Evolutionary conservation across 2,329 filamentous ascomycete species (phyloP), one percentile per base, ranked within the genome.

Genomic region (Rachicladosporium sp.): DNA sequence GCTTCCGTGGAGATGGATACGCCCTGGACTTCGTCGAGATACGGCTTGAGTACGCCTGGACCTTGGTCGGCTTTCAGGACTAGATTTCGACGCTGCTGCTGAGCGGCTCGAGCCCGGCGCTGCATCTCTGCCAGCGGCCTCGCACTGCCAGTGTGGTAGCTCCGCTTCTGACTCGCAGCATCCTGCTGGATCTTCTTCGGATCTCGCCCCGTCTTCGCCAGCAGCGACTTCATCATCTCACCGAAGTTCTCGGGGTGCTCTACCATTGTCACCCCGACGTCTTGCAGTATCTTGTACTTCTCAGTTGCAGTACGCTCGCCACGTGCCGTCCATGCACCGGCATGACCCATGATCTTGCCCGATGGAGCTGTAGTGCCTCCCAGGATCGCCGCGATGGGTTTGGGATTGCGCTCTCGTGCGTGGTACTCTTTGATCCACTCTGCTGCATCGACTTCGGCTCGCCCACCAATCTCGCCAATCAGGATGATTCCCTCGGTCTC

Each of bases 191-290:
- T 64, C 43, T 62, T 61, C 41, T 53, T 50, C 27, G 66, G 56
- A 40, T 60, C 54, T 42, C 63, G 48, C 46, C 62, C 64, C 35
- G 59, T 59, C 30, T 63, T 60, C 10, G 57, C 60, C 3, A 87
- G 62, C 10, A 82, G 63, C 3, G 63, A 61, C 56, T 77, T 81
- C 68, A 88, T 75, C 0, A 74, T 73, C 12, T 70, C 64, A 0
- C 83, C 83, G 45, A 89, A 82, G 45, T 82, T 78, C 36, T 82
- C 78, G 0, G 83, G 83, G 52, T 88, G 82, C 43, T 82, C 75
- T 3, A 87, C 77, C 59, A 88, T 76, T 0, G 71, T 73, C 0
- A 74, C 80, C 2, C 81, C 81, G 9, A 72, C 81, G 40, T 70
- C 64, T 54, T 77, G 64, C n/a, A 89, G 66, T 2, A 75, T 71